phyloP scores from a whole-genome alignment of 768 basidiomycete species.

The Termitomyces bulborhizus region DNA sequence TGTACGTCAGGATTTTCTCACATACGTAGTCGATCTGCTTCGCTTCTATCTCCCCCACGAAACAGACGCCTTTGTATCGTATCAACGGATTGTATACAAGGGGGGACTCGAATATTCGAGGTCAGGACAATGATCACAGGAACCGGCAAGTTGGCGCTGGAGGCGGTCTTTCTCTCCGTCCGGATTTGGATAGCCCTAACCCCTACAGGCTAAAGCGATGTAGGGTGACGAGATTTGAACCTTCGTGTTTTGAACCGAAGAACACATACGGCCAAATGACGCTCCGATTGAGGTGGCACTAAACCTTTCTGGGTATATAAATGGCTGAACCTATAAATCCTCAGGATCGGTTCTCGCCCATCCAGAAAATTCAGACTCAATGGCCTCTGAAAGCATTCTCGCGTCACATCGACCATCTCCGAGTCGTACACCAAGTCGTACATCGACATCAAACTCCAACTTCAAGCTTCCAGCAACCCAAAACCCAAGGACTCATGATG shows the following conservation, averaged over 20 bases:
- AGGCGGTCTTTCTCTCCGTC: conserved; percentile 16
- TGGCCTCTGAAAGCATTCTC: conserved; percentile 13
- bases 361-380: conserved; percentile 8
- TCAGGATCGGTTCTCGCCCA: conserved; percentile 16
- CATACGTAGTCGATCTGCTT: neutral
- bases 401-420: conserved; percentile 9
- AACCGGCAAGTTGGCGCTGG: conserved; percentile 17
- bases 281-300: conserved; percentile 18
- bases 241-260: conserved; percentile 25
- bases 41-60: neutral
- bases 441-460: conserved; percentile 8
- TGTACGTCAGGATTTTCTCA: neutral
- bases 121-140: conserved; percentile 17
- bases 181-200: conserved; percentile 27
- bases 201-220: conserved; percentile 26
- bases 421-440: conserved; percentile 7
- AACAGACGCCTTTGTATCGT: neutral
- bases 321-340: conserved; percentile 25
- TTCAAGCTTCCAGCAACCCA: conserved; percentile 23
- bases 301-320: conserved; percentile 17
- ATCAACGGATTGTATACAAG: neutral
- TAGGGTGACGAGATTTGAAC: conserved; percentile 25
- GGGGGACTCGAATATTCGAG: neutral
- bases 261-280: conserved; percentile 23
- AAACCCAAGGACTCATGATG: conserved; percentile 42